A percentile compares a stretch with the other conserved stretches of the same genome.
Evolutionary conservation across 1,284 basidiomycete species (phyloP).

Genomic region (Phlebopus sp.): DNA sequence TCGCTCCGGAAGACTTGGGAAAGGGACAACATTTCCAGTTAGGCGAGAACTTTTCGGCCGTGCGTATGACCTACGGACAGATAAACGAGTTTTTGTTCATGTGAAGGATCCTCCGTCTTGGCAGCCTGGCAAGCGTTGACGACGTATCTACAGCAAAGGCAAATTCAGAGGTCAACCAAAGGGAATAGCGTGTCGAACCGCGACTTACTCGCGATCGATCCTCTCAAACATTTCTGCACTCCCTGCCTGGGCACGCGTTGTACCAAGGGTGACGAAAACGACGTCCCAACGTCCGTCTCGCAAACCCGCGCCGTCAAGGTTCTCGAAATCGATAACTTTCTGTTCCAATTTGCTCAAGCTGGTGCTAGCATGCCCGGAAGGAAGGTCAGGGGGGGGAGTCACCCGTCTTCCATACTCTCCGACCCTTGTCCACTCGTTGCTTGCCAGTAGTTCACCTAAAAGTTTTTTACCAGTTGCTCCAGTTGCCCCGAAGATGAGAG

Average conservation of each 20-base stretch:
- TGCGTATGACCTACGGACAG: constrained; percentile 49
- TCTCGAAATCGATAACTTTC: constrained; percentile 64
- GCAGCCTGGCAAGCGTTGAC: constrained; percentile 66
- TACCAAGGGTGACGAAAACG: constrained; percentile 63
- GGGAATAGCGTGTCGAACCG: neutral
- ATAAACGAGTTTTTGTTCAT: constrained; percentile 63
- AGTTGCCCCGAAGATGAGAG: constrained; percentile 65
- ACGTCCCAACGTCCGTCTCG: constrained; percentile 62
- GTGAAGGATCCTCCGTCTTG: constrained; percentile 41
- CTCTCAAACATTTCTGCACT: constrained; percentile 63
- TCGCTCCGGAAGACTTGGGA: constrained; percentile 45
- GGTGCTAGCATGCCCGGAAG: constrained; percentile 6
- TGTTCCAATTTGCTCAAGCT: constrained; percentile 56
- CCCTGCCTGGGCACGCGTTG: constrained; percentile 58
- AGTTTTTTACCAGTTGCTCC: constrained; percentile 58
- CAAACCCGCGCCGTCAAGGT: constrained; percentile 49
- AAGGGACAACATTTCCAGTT: constrained; percentile 13
- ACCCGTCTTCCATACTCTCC: constrained; percentile 65
- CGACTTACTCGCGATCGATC: constrained; percentile 68
- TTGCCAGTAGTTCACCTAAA: constrained; percentile 55
- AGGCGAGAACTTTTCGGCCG: neutral
- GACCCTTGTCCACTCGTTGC: constrained; percentile 51
- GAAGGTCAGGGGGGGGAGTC: constrained; percentile 34
- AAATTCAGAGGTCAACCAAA: neutral
- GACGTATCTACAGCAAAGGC: constrained; percentile 52